Evolutionary conservation across 2,329 filamentous ascomycete genomes (phyloP), one percentile per base, ranked within the genome.

Genomic region (Diaporthe sp.): DNA sequence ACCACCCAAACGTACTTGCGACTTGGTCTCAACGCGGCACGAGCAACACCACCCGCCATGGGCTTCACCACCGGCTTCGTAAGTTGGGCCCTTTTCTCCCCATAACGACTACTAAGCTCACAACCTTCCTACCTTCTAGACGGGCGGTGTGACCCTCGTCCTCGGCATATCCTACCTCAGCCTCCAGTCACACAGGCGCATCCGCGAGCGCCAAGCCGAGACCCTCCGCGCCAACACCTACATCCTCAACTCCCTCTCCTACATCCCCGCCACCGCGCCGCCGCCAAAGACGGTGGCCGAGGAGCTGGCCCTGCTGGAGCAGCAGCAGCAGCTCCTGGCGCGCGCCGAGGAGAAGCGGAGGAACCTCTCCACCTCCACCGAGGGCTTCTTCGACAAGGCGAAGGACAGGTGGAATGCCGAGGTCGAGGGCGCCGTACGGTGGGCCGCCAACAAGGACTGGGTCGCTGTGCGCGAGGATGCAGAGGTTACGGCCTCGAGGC

Each of bases 331-430:
- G 53, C 74, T 75, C 35, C 71, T 75, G 35, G 59, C 72, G 30
- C 72, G 68, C 22, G 71, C 74, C 50, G 70, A 71, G 4, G 25
- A 22, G 44, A 63, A 63, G 55, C 72, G 59, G 0, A 73, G 66
- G n/a, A 71, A 39, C 42, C 71, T 61, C 51, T 53, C 55, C 17
- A 59, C 22, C 22, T 19, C 35, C 15, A 66, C 88, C 76, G 86
- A 88, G 37, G 87, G 87, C 63, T 84, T 94, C 66, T 81, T 91
- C 71, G 93, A 95, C 80, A 86, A 90, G 47, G 87, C 92, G 78
- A 96, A 96, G 85, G 92, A 94, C 79, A 87, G 90, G 75, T 96
- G 94, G 94, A 96, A 97, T 82, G 83, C 88, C 68, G 94, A 96
- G 83, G 83, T 96, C 47, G 89, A 93, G 81, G 86, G 87, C 75